Evolutionary conservation across 192 early-diverging fungal species (phyloP), one percentile per base, ranked within the genome.

Genomic region (Thamnidium elegans): DNA sequence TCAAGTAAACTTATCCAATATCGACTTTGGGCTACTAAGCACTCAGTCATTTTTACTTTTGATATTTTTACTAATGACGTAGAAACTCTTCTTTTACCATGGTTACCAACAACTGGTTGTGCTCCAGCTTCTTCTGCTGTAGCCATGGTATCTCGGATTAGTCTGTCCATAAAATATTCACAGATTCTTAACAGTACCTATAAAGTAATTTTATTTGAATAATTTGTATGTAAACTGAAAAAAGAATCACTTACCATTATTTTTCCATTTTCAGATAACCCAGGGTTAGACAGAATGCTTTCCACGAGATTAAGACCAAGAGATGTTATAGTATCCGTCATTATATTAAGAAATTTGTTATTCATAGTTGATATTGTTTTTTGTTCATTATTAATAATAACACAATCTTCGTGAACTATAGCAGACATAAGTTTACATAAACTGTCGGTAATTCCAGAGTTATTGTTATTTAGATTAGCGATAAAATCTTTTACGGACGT

Each of bases 381-480:
- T 10, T 39, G 36, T 39, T 48, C 15, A 15, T 13, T 48, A 26
- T 32, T 54, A 3, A 10, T 21, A 23, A 20, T 9, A 0, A 3
- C 10, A 21, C 2, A 11, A 20, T 60, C 31, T 2, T 52, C 7
- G 13, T 53, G 23, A 19, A 71, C 36, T 23, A 66, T 54, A 14
- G 30, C 44, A 3, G 65, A 11, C 10, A 54, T 50, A 4, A 39
- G 30, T 20, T 55, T 51, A 36, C 59, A 66, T 15, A 75, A 60
- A 48, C 55, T 43, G 46, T 75, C 74, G 10, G 59, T 15, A 8
- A 63, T 48, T 14, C 74, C 74, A 39, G 63, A 70, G 21, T 75
- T 67, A 6, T 45, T 51, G 0, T 43, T 23, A 46, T 75, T 75
- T 0, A 70, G 20, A 13, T 19, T 13, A 2, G 46, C 21, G 20